Conservation (phyloP, 2,329 filamentous ascomycete genomes). For the Neurospora sp. region DNA sequence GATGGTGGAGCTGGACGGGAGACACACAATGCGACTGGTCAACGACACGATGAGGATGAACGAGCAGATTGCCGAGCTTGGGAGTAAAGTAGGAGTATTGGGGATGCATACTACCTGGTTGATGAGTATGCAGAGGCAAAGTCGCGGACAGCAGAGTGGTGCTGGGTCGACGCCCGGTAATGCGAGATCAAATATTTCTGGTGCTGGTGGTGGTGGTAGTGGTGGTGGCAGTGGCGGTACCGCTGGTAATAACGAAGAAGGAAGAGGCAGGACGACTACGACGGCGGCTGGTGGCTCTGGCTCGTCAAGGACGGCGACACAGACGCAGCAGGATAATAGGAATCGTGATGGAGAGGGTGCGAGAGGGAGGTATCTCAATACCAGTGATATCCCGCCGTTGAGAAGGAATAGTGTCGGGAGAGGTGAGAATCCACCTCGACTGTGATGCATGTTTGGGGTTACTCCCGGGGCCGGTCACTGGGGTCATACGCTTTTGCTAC, state of each 20-base stretch:
- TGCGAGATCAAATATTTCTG: slow-evolving; percentile 2
- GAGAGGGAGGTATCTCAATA: not conserved
- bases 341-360: not conserved
- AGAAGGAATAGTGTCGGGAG: slow-evolving; percentile 11
- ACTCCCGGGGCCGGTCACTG: not conserved
- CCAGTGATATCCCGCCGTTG: not conserved
- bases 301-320: not conserved
- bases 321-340: not conserved
- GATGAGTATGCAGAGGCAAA: slow-evolving; percentile 32
- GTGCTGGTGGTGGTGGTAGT: not conserved
- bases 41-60: slow-evolving; percentile 53
- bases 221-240: not conserved
- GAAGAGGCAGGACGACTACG: not conserved
- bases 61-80: slow-evolving; percentile 51
- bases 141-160: slow-evolving; percentile 9
- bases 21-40: slow-evolving; percentile 51
- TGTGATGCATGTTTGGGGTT: slow-evolving; percentile 5
- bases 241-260: not conserved
- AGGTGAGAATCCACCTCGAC: slow-evolving; percentile 12
- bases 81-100: slow-evolving; percentile 47
- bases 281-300: not conserved
- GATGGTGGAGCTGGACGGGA: slow-evolving; percentile 47
- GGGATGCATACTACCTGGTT: slow-evolving; percentile 52
- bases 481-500: not conserved
- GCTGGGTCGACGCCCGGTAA: slow-evolving; percentile 4